phyloP scores from a whole-genome alignment of 2,329 filamentous ascomycete genomes.

The Mariannaea sp. region DNA sequence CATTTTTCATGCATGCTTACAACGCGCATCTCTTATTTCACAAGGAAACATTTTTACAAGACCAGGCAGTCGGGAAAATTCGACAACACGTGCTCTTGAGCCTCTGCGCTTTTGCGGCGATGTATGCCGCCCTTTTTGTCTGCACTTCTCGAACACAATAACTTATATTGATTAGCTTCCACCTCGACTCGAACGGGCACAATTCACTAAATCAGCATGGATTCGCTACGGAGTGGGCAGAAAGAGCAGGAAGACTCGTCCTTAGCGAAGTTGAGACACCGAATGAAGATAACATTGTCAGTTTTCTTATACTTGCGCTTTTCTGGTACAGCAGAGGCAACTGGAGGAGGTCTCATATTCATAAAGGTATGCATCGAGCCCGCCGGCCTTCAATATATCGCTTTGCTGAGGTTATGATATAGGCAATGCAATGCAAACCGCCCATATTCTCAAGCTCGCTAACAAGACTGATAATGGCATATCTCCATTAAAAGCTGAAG shows the following conservation, averaged over 20 bases:
- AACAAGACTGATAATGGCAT: too few species aligned
- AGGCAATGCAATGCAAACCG: conserved; percentile 27
- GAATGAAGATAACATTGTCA: conserved; percentile 22
- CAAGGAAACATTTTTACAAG: not conserved
- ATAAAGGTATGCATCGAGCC: conserved; percentile 15
- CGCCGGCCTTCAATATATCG: rapidly evolving
- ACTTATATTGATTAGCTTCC: conserved; percentile 18
- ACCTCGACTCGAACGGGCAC: not conserved
- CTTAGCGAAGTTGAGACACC: conserved; percentile 24
- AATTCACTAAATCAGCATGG: not conserved
- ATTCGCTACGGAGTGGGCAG: conserved; percentile 20
- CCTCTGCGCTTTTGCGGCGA: conserved; percentile 29
- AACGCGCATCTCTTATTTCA: conserved; percentile 22
- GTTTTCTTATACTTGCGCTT: conserved; percentile 24
- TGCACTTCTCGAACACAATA: too few species aligned
- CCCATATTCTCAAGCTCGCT: not conserved
- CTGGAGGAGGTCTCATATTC: conserved; percentile 27
- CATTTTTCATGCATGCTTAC: conserved; percentile 28
- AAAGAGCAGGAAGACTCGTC: conserved; percentile 14
- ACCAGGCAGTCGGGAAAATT: not conserved
- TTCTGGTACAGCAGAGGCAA: conserved; percentile 33
- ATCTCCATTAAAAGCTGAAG: not conserved
- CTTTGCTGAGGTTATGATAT: too few species aligned
- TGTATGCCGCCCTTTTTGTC: too few species aligned
- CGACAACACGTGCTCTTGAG: conserved; percentile 19